Conservation (phyloP, 2,329 filamentous ascomycete species). For the Akanthomyces lecanii region DNA sequence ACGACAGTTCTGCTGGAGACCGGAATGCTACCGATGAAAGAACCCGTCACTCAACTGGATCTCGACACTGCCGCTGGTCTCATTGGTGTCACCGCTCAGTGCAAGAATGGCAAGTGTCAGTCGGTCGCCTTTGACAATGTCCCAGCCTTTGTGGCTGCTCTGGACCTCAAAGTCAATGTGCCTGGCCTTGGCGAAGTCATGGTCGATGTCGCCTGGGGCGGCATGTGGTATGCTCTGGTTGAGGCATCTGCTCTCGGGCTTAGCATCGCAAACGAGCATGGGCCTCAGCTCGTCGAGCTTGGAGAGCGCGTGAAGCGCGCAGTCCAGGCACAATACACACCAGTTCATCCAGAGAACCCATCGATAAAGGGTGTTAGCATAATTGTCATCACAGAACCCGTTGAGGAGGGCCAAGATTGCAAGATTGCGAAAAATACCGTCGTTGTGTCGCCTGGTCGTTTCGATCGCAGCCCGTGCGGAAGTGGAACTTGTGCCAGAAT, state of each 20-base stretch:
- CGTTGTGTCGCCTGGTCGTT: conserved; percentile 41
- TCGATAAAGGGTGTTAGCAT: conserved; percentile 38
- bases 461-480: conserved; percentile 44
- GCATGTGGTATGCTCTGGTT: conserved; percentile 42
- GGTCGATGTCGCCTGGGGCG: conserved; percentile 44
- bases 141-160: conserved; percentile 37
- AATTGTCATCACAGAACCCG: conserved; percentile 35
- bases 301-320: conserved; percentile 41
- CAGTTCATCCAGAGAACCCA: conserved; percentile 40
- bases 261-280: conserved; percentile 29
- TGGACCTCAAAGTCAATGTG: conserved; percentile 37
- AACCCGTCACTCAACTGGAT: conserved; percentile 37
- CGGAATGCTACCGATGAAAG: conserved; percentile 42
- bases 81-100: conserved; percentile 37
- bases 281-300: conserved; percentile 35
- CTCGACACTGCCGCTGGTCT: conserved; percentile 44
- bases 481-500: conserved; percentile 42
- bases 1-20: conserved; percentile 44
- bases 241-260: conserved; percentile 36
- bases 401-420: conserved; percentile 22
- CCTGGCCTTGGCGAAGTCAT: conserved; percentile 36
- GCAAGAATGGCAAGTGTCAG: conserved; percentile 40
- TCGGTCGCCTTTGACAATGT: conserved; percentile 43
- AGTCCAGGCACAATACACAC: conserved; percentile 31
- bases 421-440: conserved; percentile 37